Evolutionary conservation across 2,329 filamentous ascomycete genomes (phyloP).

Genomic region (Botrytis fabae): DNA sequence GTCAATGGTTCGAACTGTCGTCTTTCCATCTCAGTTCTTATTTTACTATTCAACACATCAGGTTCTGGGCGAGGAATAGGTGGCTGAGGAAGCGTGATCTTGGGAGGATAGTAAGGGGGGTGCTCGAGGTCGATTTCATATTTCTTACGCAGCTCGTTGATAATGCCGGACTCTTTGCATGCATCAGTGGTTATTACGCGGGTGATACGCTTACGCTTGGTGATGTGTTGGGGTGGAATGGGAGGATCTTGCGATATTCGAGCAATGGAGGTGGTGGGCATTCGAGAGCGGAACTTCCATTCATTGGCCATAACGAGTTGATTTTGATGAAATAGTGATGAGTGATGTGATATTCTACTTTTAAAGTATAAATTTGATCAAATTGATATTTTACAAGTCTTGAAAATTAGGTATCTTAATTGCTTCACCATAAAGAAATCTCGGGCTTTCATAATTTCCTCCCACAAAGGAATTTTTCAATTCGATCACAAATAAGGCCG

Average conservation of each 20-base stretch:
- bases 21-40: neutral
- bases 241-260: neutral
- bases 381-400: no score
- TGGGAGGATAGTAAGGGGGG: neutral
- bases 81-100: neutral
- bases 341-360: neutral
- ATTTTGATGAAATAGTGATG: no score
- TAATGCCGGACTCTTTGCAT: neutral
- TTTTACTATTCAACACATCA: neutral
- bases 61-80: neutral
- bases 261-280: neutral
- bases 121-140: neutral
- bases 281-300: neutral
- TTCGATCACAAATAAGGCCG: neutral
- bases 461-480: neutral
- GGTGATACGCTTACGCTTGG: neutral
- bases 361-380: neutral
- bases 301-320: neutral
- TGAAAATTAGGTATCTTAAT: no score
- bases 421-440: neutral
- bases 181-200: neutral
- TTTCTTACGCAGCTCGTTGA: neutral
- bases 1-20: slow-evolving; percentile 1
- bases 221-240: no score
- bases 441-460: neutral